Base-by-base conservation (phyloP, 164 flowering plant species). In the Saururus chinensis region DNA sequence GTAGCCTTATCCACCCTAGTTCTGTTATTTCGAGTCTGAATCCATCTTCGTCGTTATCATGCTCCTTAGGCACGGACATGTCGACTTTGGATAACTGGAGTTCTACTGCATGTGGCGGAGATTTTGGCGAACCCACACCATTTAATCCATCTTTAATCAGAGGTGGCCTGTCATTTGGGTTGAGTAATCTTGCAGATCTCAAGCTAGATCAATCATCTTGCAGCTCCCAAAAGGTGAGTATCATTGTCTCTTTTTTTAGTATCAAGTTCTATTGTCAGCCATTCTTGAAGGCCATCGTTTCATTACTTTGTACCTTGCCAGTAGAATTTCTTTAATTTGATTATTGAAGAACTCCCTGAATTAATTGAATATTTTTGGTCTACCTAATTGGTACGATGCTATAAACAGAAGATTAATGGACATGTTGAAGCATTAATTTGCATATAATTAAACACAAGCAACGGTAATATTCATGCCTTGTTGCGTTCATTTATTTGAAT, bases 1-100 rank as follows among this genome's bases (percentile, higher is more conserved):
- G 75, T 62, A 77, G 84, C 68, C 87, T 80, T 71, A 79, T 85
- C 66, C 78, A 74, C 56, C 96, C 98, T 12, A 84, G 78, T 49
- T 61, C 80, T 23, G 79, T 79, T 64, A 71, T 85, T 40, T 82
- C 89, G 0, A 77, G 64, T 66, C 64, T 69, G 70, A 73, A 69
- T 62, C 26, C 61, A 10, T 49, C 76, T 17, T 60, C 71, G 1
- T 24, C 69, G 7, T 40, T 67, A 66, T 61, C 78, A 13, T 66
- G 67, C 66, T 68, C 82, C 22, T 61, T 75, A 55, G 81, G 73
- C 58, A 77, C 81, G 81, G 80, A 83, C 59, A 68, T 79, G 63
- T 74, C 75, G 69, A 76, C 87, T 51, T 68, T 84, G 75, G 92
- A 84, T 78, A 81, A 81, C 49, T 65, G 81, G 42, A 66, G 68